Conservation (phyloP, 331 rosid species). For the Malus hybrid region DNA sequence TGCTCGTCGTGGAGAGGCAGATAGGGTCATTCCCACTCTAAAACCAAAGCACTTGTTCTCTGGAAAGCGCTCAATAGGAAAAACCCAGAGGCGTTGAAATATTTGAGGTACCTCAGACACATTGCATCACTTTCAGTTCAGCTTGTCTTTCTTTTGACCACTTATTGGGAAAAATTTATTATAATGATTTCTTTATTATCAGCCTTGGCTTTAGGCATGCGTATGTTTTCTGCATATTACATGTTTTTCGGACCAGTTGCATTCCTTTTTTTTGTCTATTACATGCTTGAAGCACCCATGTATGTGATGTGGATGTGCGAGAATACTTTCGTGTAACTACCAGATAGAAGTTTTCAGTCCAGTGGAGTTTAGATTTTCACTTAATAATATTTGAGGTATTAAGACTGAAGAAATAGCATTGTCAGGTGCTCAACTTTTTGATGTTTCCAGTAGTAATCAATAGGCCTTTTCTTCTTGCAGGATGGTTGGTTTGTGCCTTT, state of each 20-base stretch:
- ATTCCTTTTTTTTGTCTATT: not conserved
- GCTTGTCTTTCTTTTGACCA: not conserved
- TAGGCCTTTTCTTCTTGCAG: not conserved
- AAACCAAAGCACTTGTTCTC: constrained; percentile 63
- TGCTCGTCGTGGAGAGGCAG: constrained; percentile 91
- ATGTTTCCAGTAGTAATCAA: not conserved
- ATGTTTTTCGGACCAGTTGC: not conserved
- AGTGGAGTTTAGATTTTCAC: not conserved
- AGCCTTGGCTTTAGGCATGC: not conserved
- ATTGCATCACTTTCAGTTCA: not conserved
- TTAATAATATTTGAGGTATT: not conserved
- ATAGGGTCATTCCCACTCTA: constrained; percentile 70
- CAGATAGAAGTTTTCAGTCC: not conserved
- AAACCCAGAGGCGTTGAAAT: constrained; percentile 63
- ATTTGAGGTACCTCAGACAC: constrained; percentile 10
- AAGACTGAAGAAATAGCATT: not conserved
- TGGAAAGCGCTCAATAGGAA: constrained; percentile 41
- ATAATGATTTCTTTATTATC: not conserved
- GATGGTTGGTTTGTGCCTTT: not conserved
- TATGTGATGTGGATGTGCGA: not conserved
- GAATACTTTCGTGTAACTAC: not conserved
- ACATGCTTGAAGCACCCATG: not conserved
- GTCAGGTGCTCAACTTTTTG: not conserved
- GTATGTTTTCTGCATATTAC: not conserved
- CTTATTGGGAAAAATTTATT: too few relatives aligned